Evolutionary conservation across 2,329 filamentous ascomycete species (phyloP).

Genomic region (Microsporum audouinii): DNA sequence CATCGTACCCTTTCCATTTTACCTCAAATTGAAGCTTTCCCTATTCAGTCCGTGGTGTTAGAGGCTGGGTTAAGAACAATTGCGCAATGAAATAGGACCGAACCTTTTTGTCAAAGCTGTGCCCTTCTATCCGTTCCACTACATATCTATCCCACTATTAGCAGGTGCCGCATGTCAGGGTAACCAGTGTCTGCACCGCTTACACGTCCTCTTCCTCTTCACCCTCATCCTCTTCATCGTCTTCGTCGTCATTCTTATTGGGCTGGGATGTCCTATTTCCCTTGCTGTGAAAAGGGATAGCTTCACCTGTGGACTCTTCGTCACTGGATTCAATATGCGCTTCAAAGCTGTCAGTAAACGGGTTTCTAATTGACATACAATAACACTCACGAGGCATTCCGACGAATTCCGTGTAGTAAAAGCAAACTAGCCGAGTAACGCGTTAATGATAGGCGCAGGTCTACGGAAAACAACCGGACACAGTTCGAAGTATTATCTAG

Average conservation of each 20-base stretch:
- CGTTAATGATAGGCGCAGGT: not conserved
- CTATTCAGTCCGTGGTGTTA: constrained; percentile 16
- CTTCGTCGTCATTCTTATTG: constrained; percentile 16
- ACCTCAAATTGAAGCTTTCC: constrained; percentile 31
- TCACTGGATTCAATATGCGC: constrained; percentile 12
- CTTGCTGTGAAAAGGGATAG: constrained; percentile 27
- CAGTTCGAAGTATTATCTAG: not conserved
- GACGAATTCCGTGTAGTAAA: not conserved
- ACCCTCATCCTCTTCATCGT: constrained; percentile 17
- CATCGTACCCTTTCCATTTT: constrained; percentile 39
- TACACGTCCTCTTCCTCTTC: constrained; percentile 29
- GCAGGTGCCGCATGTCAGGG: constrained; percentile 2
- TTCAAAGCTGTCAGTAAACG: constrained; percentile 5
- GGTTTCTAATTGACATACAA: not conserved
- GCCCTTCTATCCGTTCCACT: constrained; percentile 31
- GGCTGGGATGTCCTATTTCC: constrained; percentile 12
- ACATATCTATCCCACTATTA: constrained; percentile 23
- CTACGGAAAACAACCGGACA: not conserved
- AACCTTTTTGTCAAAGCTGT: constrained; percentile 29
- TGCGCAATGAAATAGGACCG: constrained; percentile 9
- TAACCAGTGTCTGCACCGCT: constrained; percentile 13
- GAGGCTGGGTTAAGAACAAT: not conserved
- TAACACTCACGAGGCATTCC: constrained; percentile 33
- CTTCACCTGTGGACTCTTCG: constrained; percentile 27
- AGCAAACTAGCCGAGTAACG: not conserved